Evolutionary conservation across 768 basidiomycete genomes (phyloP), one percentile per base, ranked within the genome.

Genomic region (Russula emetica): DNA sequence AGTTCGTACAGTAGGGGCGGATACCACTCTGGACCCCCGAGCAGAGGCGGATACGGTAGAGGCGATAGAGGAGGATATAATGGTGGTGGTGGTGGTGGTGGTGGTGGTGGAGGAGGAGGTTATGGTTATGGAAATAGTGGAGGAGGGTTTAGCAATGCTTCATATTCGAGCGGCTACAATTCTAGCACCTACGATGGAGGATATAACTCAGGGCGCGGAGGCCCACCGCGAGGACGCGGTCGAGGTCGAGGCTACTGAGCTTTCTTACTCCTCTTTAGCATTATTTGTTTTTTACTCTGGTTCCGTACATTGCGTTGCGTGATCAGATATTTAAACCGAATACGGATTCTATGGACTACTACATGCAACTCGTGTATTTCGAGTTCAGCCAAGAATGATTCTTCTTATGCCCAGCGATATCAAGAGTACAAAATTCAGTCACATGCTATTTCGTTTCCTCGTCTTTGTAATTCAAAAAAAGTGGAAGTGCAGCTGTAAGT

Each of bases 71-170:
- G 56, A 3, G 66, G 67, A 13, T 71, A 71, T 51, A 69, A 69
- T 22, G 51, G 69, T 20, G 69, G 69, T 5, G 70, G 73, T 2
- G 77, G 69, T 20, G 67, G 69, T 5, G 70, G 73, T 2, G 77
- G 72, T 45, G 77, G 76, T 22, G 76, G 51, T 44, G 68, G n/a
- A n/a, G n/a, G n/a, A n/a, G n/a, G 38, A 14, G 38, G 71, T 13
- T 71, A 72, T 44, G 74, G 75, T 7, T 74, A 77, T 42, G 80
- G 80, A n/a, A 76, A 77, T 3, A 32, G 78, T 66, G 74, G 77
- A 22, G 75, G 73, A 53, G 73, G 71, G 11, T 71, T 71, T 47
- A 68, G 69, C 8, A 69, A 58, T 32, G 22, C 47, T 14, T 9
- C 47, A 18, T 62, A 60, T 42, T 38, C 61, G 18, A 36, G 52